Evolutionary conservation across 2,329 filamentous ascomycete species (phyloP).

Genomic region (Fusarium tupiense): DNA sequence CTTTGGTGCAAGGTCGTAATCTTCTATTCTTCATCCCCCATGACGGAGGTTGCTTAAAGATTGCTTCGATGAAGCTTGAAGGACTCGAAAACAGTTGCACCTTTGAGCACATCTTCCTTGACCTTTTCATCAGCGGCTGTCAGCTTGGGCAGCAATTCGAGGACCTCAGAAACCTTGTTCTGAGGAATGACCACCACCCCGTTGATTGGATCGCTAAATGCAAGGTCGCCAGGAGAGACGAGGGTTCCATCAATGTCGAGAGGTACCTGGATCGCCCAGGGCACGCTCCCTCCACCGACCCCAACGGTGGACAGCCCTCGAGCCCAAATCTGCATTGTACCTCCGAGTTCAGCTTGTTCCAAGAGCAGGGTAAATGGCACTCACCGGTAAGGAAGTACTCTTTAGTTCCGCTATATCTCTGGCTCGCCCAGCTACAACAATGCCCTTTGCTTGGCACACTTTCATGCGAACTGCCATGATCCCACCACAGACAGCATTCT

Average conservation of each 20-base stretch:
- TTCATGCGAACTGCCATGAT: conserved; percentile 79
- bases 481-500: conserved; percentile 78
- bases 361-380: conserved; percentile 41
- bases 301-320: conserved; percentile 67
- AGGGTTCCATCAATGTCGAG: conserved; percentile 55
- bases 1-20: not conserved
- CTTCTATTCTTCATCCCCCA: not conserved
- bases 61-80: conserved; percentile 66
- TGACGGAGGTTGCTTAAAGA: conserved; percentile 35
- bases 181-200: conserved; percentile 75
- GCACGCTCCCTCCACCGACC: conserved; percentile 63
- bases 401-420: conserved; percentile 72
- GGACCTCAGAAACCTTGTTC: conserved; percentile 66
- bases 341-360: conserved; percentile 31
- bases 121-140: conserved; percentile 66
- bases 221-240: conserved; percentile 68
- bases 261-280: conserved; percentile 62
- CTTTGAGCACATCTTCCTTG: conserved; percentile 71
- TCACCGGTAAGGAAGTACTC: conserved; percentile 64
- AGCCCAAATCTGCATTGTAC: conserved; percentile 60
- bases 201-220: conserved; percentile 75
- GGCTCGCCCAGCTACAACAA: conserved; percentile 74
- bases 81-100: conserved; percentile 71
- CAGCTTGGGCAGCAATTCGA: conserved; percentile 66
- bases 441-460: conserved; percentile 65